phyloP scores from a whole-genome alignment of 768 basidiomycete genomes.

The Cystoderma amianthinum region DNA sequence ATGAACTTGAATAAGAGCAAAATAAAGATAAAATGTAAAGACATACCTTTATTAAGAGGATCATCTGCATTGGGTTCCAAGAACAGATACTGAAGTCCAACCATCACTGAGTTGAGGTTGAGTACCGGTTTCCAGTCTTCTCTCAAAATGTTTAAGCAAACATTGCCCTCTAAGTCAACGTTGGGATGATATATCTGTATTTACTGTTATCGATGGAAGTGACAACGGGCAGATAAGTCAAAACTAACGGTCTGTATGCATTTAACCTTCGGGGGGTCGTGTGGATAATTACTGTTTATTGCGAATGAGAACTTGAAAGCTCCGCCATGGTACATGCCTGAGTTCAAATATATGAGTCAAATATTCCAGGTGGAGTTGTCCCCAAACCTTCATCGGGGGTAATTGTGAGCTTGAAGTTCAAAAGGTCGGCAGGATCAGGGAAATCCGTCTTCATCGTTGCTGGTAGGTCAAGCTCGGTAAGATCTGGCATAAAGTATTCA shows the following conservation, averaged over 20 bases:
- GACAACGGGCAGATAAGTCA: constrained; percentile 1
- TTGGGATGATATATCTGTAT: constrained; percentile 97
- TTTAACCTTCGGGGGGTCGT: constrained; percentile 98
- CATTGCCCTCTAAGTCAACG: constrained; percentile 95
- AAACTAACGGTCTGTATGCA: constrained; percentile 82
- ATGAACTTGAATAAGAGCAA: neutral
- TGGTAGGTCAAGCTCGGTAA: constrained; percentile 95
- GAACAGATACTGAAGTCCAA: constrained; percentile 97
- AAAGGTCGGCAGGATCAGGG: constrained; percentile 87
- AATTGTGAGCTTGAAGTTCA: constrained; percentile 95
- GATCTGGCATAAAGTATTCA: constrained; percentile 59
- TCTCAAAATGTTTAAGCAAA: constrained; percentile 95
- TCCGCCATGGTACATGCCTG: constrained; percentile 98
- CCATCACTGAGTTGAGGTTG: constrained; percentile 97
- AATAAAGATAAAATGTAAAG: constrained; percentile 4
- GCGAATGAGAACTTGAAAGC: constrained; percentile 89
- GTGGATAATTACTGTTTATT: constrained; percentile 98
- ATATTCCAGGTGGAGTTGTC: constrained; percentile 10
- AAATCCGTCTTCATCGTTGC: constrained; percentile 95
- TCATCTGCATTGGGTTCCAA: constrained; percentile 98
- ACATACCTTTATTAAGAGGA: constrained; percentile 92
- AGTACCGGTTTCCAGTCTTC: constrained; percentile 99
- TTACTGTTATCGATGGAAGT: constrained; percentile 1
- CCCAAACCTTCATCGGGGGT: constrained; percentile 87
- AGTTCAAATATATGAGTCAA: neutral